phyloP scores from a whole-genome alignment of 2,329 filamentous ascomycete genomes.

The Exutisphaerella laricina region DNA sequence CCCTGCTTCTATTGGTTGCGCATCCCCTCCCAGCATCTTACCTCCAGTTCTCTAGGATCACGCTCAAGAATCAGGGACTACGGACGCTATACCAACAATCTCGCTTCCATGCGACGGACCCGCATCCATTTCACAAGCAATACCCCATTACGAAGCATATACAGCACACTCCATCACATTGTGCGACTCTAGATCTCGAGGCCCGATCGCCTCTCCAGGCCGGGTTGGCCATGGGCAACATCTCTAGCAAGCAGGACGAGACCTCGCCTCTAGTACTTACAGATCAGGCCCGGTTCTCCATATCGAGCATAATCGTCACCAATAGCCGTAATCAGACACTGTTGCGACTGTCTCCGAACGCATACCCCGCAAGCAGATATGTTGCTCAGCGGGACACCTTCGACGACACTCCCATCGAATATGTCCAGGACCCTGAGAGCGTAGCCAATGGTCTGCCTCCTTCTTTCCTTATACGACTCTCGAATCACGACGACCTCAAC shows the following conservation, averaged over 20 bases:
- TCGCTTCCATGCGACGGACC: too few species aligned
- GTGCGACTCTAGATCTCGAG: slow-evolving; percentile 16
- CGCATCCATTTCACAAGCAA: too few species aligned
- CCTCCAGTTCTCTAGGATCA: too few species aligned
- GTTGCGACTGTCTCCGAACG: slow-evolving; percentile 74
- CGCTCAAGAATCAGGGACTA: too few species aligned
- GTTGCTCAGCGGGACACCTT: slow-evolving; percentile 64
- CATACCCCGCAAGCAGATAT: slow-evolving; percentile 77
- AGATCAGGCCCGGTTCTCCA: slow-evolving; percentile 85
- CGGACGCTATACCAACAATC: too few species aligned
- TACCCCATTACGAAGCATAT: slow-evolving; percentile 12
- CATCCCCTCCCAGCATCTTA: too few species aligned
- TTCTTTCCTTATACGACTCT: slow-evolving; percentile 77
- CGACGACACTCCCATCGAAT: slow-evolving; percentile 77
- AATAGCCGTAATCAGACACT: slow-evolving; percentile 73
- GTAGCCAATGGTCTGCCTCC: slow-evolving; percentile 44
- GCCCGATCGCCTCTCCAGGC: slow-evolving; percentile 18
- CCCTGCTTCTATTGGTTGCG: too few species aligned
- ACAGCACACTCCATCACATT: slow-evolving; percentile 16
- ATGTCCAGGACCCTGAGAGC: slow-evolving; percentile 81
- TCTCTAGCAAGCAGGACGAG: slow-evolving; percentile 84
- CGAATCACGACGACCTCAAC: slow-evolving; percentile 83
- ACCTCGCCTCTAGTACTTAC: slow-evolving; percentile 73
- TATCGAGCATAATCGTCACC: slow-evolving; percentile 75
- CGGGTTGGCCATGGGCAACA: slow-evolving; percentile 67